Conservation (phyloP, 208 protist species). For the Phytomonas sp. region DNA sequence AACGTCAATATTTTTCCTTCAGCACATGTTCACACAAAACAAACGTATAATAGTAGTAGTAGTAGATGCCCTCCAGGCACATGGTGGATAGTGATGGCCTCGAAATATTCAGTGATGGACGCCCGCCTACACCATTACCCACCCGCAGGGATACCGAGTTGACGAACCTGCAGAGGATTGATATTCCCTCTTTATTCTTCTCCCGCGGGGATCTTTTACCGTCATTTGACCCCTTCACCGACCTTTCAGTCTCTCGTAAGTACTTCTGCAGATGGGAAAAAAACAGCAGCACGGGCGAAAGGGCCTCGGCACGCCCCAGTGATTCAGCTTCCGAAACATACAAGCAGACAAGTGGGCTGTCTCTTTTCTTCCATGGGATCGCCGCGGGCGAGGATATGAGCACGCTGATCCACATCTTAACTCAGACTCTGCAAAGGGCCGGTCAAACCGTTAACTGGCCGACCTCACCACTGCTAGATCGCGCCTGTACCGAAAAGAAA, state of each 20-base stretch:
- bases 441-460: neutral
- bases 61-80: neutral
- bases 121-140: neutral
- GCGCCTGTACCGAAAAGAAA: neutral
- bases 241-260: neutral
- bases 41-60: neutral
- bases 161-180: neutral
- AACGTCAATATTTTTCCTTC: neutral
- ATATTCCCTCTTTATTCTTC: neutral
- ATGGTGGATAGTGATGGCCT: neutral
- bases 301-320: neutral
- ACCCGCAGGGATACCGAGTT: neutral
- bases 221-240: neutral
- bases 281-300: neutral
- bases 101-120: neutral
- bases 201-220: neutral
- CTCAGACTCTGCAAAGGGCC: neutral
- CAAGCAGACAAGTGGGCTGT: constrained; percentile 6
- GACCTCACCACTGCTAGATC: neutral
- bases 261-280: neutral
- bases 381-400: constrained; percentile 33
- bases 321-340: neutral
- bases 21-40: neutral
- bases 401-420: constrained; percentile 23
- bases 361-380: constrained; percentile 25